Conservation (phyloP, 352 stramenopile species). For the Phytophthora lateralis region DNA sequence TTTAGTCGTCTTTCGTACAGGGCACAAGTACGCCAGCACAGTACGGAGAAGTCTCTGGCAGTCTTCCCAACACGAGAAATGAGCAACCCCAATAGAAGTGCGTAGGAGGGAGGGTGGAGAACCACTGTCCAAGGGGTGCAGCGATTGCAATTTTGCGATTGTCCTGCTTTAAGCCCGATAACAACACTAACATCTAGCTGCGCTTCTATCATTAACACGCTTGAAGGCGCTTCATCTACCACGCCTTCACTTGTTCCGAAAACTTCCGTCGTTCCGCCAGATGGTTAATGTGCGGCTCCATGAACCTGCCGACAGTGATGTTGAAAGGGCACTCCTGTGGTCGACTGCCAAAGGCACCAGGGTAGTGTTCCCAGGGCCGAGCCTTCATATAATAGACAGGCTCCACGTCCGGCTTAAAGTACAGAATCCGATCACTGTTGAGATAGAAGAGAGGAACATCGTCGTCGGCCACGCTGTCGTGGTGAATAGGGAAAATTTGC, state of each 20-base stretch:
- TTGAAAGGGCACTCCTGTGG: constrained; percentile 53
- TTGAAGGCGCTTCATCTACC: constrained; percentile 11
- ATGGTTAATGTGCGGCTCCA: constrained; percentile 31
- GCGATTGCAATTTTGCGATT: constrained; percentile 4
- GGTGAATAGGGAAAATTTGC: constrained; percentile 51
- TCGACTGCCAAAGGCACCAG: constrained; percentile 42
- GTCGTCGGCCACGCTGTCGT: constrained; percentile 22
- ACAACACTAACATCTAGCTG: constrained; percentile 18
- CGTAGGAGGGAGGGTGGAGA: no score
- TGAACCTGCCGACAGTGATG: constrained; percentile 39
- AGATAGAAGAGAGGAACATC: constrained; percentile 49
- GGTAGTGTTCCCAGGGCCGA: constrained; percentile 38
- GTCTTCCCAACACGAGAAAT: no score
- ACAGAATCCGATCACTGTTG: constrained; percentile 57
- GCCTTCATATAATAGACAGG: constrained; percentile 51
- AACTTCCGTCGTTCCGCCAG: constrained; percentile 44
- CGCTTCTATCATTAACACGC: constrained; percentile 8
- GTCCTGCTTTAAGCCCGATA: constrained; percentile 11
- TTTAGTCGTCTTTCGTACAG: no score
- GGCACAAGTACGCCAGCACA: no score
- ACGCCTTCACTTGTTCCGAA: constrained; percentile 35
- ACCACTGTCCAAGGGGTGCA: neutral
- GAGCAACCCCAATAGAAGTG: no score
- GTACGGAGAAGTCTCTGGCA: no score
- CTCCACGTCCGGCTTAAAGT: constrained; percentile 39